Conservation (phyloP, 352 stramenopile species). For the Phytophthora citricola region DNA sequence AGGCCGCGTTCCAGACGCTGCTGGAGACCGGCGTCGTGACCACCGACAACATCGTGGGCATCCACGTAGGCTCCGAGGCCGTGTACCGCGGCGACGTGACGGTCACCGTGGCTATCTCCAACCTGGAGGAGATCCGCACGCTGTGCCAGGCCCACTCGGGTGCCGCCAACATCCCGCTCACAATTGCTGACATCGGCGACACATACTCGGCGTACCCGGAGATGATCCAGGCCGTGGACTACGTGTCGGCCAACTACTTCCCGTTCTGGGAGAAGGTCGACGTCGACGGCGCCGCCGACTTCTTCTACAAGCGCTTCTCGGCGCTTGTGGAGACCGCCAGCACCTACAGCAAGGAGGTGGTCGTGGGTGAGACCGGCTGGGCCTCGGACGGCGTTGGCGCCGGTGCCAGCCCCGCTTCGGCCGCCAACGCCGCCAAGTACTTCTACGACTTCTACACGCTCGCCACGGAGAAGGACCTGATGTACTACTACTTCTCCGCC, state of each 20-base stretch:
- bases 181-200: constrained; percentile 70
- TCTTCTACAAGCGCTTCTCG: constrained; percentile 58
- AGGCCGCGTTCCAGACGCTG: constrained; percentile 49
- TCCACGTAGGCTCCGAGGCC: constrained; percentile 78
- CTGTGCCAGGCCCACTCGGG: constrained; percentile 39
- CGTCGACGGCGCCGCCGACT: constrained; percentile 42
- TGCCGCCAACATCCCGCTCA: constrained; percentile 50
- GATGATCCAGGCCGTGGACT: constrained; percentile 67
- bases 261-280: constrained; percentile 68
- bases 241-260: constrained; percentile 70
- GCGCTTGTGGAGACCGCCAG: constrained; percentile 37
- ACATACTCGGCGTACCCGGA: constrained; percentile 57
- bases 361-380: constrained; percentile 79
- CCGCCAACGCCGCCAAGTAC: constrained; percentile 52
- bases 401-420: constrained; percentile 42
- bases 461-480: constrained; percentile 49
- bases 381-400: constrained; percentile 43
- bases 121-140: constrained; percentile 68
- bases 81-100: constrained; percentile 70
- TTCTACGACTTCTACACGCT: constrained; percentile 71
- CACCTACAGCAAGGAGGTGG: constrained; percentile 59
- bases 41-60: constrained; percentile 47
- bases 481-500: constrained; percentile 77
- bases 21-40: constrained; percentile 49
- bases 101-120: constrained; percentile 41